A percentile compares a stretch with the other conserved stretches of the same genome.
Conservation (phyloP, 2,329 filamentous ascomycete genomes). For the Zarea fungicola region DNA sequence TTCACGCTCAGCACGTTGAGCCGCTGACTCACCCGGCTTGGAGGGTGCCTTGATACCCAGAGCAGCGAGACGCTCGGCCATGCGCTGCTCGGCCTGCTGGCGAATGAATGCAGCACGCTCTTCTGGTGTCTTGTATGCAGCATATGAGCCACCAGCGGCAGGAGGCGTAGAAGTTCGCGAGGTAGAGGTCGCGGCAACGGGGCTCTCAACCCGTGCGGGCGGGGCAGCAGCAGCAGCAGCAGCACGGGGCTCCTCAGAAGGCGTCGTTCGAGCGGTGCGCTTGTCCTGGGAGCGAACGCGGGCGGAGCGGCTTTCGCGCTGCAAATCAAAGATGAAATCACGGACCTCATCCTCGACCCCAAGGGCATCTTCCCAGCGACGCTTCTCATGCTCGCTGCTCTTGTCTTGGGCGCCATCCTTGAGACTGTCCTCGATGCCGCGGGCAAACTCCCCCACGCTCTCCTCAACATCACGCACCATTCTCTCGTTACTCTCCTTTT, state of each 20-base stretch:
- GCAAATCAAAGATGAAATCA: conserved; percentile 96
- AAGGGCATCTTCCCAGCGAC: conserved; percentile 92
- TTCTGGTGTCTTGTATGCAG: conserved; percentile 83
- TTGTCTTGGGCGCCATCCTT: conserved; percentile 74
- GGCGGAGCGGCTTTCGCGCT: conserved; percentile 75
- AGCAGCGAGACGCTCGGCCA: conserved; percentile 92
- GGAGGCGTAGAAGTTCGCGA: conserved; percentile 43
- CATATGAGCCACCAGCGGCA: conserved; percentile 61
- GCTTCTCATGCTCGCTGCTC: conserved; percentile 80
- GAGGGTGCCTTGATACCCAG: conserved; percentile 81
- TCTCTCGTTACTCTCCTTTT: conserved; percentile 89
- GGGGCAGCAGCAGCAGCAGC: conserved; percentile 34
- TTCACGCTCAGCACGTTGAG: conserved; percentile 85
- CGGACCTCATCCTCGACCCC: conserved; percentile 95
- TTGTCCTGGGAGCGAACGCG: conserved; percentile 59
- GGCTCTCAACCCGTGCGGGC: conserved; percentile 35
- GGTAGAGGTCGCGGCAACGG: conserved; percentile 46
- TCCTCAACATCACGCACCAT: conserved; percentile 98
- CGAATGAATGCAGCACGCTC: conserved; percentile 95
- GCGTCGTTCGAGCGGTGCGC: conserved; percentile 38
- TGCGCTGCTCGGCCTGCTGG: conserved; percentile 92
- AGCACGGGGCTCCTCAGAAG: conserved; percentile 39
- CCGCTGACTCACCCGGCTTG: conserved; percentile 73
- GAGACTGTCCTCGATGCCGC: conserved; percentile 77
- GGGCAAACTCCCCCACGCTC: conserved; percentile 83